phyloP scores from a whole-genome alignment of 2,329 filamentous ascomycete species.

The Apiospora hydei region DNA sequence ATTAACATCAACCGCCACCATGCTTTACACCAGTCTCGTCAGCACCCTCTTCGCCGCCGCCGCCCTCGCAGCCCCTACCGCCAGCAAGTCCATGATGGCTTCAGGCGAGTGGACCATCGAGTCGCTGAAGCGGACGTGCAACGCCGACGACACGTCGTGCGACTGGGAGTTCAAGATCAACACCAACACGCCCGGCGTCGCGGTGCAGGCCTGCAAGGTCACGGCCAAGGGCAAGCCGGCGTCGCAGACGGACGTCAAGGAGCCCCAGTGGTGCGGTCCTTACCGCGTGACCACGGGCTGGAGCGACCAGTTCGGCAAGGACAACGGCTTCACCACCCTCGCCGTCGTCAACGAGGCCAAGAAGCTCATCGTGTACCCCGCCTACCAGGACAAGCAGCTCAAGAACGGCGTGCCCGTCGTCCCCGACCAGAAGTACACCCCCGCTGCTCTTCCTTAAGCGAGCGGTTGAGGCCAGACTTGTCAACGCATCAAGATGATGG shows the following conservation, averaged over 20 bases:
- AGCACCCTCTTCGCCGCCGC: conserved; percentile 26
- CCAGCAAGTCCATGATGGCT: conserved; percentile 30
- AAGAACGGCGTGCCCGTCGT: conserved; percentile 23
- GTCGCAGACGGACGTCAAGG: conserved; percentile 47
- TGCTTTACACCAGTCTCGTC: conserved; percentile 26
- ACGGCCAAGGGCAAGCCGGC: conserved; percentile 42
- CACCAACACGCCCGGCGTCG: conserved; percentile 36
- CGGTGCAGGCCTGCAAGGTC: conserved; percentile 46
- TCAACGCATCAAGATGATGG: not conserved
- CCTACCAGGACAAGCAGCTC: conserved; percentile 58
- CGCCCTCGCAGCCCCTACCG: conserved; percentile 24
- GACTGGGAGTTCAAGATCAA: conserved; percentile 51
- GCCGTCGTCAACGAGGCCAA: conserved; percentile 55
- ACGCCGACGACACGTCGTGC: conserved; percentile 46
- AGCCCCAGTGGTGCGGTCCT: conserved; percentile 50
- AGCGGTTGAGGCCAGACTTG: not conserved
- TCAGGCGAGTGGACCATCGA: conserved; percentile 49
- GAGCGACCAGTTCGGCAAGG: conserved; percentile 62
- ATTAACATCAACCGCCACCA: conserved; percentile 20
- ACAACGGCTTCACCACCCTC: conserved; percentile 61
- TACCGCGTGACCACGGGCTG: conserved; percentile 62
- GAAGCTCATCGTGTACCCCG: conserved; percentile 57
- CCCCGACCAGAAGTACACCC: conserved; percentile 29
- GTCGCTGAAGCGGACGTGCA: conserved; percentile 48
- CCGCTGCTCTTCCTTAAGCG: conserved; percentile 19